Conservation (phyloP, 352 stramenopile genomes). For the Phytopythium vexans region DNA sequence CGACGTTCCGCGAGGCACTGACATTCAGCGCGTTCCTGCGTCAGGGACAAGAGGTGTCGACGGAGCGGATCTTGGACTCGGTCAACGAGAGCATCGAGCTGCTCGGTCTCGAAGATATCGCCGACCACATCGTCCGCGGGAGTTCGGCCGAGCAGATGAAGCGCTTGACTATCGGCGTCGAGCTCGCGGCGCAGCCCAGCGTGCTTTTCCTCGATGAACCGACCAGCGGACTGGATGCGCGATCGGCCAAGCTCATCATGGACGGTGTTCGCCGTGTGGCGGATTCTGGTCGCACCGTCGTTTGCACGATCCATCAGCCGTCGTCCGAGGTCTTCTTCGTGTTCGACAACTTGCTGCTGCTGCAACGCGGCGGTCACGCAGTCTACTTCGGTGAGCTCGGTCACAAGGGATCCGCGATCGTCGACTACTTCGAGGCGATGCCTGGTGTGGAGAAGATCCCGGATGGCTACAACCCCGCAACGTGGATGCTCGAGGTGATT, state of each 20-base stretch:
- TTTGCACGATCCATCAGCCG: constrained; percentile 51
- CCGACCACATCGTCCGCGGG: constrained; percentile 30
- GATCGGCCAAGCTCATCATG: too few relatives aligned
- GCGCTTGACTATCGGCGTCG: constrained; percentile 42
- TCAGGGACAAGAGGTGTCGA: not conserved
- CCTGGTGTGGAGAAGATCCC: constrained; percentile 35
- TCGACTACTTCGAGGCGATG: constrained; percentile 62
- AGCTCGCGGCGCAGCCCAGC: constrained; percentile 44
- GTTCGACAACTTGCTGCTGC: constrained; percentile 79
- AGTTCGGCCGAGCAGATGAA: constrained; percentile 49
- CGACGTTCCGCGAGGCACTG: constrained; percentile 90
- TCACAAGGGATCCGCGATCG: constrained; percentile 28
- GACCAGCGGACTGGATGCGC: constrained; percentile 66
- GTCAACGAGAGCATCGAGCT: constrained; percentile 84
- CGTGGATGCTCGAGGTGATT: constrained; percentile 84
- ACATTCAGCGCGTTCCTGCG: constrained; percentile 90
- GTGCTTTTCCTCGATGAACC: constrained; percentile 59
- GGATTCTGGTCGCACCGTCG: constrained; percentile 69
- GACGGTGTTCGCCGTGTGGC: constrained; percentile 51
- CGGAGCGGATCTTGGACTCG: constrained; percentile 23
- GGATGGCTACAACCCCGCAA: constrained; percentile 74
- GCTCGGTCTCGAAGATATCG: constrained; percentile 59
- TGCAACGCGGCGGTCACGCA: constrained; percentile 77
- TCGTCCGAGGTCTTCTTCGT: constrained; percentile 53
- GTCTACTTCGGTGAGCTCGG: constrained; percentile 86